Conservation (phyloP, 805 yeast genomes). For the Candida khao-thaluensis region DNA sequence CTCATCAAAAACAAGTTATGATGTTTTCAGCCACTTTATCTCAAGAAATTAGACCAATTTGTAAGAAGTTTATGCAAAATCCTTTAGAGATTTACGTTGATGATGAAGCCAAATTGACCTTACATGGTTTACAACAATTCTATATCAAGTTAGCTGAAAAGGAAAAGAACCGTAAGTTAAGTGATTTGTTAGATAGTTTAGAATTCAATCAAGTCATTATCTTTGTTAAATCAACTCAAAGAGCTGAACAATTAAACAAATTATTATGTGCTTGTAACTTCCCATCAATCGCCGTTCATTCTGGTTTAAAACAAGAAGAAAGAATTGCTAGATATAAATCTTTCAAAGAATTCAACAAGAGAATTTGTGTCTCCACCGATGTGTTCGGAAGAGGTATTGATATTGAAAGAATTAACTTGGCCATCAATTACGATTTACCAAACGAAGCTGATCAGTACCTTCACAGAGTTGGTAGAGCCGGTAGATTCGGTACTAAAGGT, state of each 20-base stretch:
- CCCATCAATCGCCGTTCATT: constrained; percentile 97
- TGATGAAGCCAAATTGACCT: constrained; percentile 94
- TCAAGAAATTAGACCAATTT: constrained; percentile 91
- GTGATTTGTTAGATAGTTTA: constrained; percentile 87
- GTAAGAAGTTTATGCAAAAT: constrained; percentile 97
- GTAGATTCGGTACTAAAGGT: constrained; percentile 99
- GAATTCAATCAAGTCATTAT: constrained; percentile 98
- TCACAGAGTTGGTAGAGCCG: constrained; percentile 99
- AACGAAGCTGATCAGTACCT: constrained; percentile 95
- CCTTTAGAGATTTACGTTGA: constrained; percentile 97
- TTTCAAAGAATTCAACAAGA: constrained; percentile 96
- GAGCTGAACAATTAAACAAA: constrained; percentile 90
- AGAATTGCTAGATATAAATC: constrained; percentile 95
- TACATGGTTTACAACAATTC: constrained; percentile 98
- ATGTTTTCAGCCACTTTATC: constrained; percentile 97
- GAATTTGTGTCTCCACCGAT: constrained; percentile 98
- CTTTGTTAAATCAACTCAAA: constrained; percentile 85
- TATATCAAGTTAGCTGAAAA: constrained; percentile 84
- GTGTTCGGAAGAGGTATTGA: constrained; percentile 99
- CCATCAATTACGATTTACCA: constrained; percentile 96
- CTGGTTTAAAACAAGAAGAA: constrained; percentile 94
- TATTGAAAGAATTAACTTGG: constrained; percentile 96
- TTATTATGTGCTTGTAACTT: constrained; percentile 87
- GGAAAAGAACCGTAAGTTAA: constrained; percentile 89
- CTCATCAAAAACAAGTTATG: constrained; percentile 98